A percentile compares a stretch with the other conserved stretches of the same genome.
These are phyloP conservation scores for Scutellaria minor DNA, from an alignment of 257 asterid species.

Conservation along the genomic window DNA sequence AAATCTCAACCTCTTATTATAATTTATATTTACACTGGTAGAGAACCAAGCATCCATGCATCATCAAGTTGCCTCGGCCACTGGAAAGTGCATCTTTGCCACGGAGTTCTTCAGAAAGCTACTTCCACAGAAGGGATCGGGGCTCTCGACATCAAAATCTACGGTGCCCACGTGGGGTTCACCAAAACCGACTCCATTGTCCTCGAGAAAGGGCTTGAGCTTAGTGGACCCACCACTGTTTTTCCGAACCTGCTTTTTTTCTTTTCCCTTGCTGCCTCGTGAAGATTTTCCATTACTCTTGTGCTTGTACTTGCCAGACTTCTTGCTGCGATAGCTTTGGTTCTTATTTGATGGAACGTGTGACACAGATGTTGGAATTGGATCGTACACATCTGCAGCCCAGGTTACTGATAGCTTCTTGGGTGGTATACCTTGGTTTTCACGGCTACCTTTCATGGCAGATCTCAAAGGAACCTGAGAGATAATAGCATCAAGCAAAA, in stretches of 20 bases:
- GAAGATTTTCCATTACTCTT: slow-evolving; percentile 62
- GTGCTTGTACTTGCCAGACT: slow-evolving; percentile 72
- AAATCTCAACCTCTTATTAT: slow-evolving; percentile 30
- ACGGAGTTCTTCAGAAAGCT: slow-evolving; percentile 53
- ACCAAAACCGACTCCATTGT: slow-evolving; percentile 29
- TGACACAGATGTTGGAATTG: slow-evolving; percentile 80
- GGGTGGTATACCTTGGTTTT: slow-evolving; percentile 64
- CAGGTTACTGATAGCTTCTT: slow-evolving; percentile 70
- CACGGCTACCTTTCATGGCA: slow-evolving; percentile 98
- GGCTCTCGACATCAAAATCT: slow-evolving; percentile 40
- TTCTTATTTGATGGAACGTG: slow-evolving; percentile 68
- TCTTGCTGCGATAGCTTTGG: slow-evolving; percentile 59
- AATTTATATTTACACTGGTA: slow-evolving; percentile 43
- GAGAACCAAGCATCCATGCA: slow-evolving; percentile 23
- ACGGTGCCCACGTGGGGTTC: slow-evolving; percentile 32
- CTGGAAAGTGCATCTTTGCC: slow-evolving; percentile 49
- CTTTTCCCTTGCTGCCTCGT: slow-evolving; percentile 73
- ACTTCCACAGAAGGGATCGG: slow-evolving; percentile 51
- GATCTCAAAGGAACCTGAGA: slow-evolving; percentile 66
- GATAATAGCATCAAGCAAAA: slow-evolving; percentile 36
- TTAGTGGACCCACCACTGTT: slow-evolving; percentile 46
- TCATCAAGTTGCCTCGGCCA: slow-evolving; percentile 50
- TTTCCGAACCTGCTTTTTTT: slow-evolving; percentile 71
- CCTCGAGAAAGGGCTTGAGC: slow-evolving; percentile 49
- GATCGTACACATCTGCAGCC: slow-evolving; percentile 97